Base-by-base conservation (phyloP, 2,329 filamentous ascomycete species). In the Ophiostoma tasmaniense region DNA sequence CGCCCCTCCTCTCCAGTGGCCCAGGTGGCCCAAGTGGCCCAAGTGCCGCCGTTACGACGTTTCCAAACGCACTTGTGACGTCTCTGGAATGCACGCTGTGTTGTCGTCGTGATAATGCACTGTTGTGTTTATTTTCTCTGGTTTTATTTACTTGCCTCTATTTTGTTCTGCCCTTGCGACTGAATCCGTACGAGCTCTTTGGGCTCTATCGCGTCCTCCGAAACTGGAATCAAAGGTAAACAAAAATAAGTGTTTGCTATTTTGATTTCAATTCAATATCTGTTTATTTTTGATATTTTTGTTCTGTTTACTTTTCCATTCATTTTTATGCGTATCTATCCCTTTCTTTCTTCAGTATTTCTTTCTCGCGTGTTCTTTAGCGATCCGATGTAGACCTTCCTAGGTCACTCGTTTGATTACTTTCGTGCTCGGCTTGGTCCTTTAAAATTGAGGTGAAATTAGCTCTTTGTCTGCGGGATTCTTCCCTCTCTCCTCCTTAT, bases 51-150 rank as follows among this genome's bases (percentile, higher is more conserved):
- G 11, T 55, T 22, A 20, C 33, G 62, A 37, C 35, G 62, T 39
- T 42, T 42, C n/a, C 62, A 64, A 37, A 64, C 61, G 30, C 62
- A 64, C 62, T 64, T 25, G 33, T 25, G 62, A 64, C 62, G 30
- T 33, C 62, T 11, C 35, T 64, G 62, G 62, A 39, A 64, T 64
- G 62, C 20, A 37, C 17, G 62, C 62, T 55, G 50, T 64, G 61
- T 64, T 64, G 33, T 64, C 30, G 30, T 64, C 33, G 62, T 64
- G 62, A 64, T 39, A 25, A 25, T 55, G 22, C n/a, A 17, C 33
- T 64, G 28, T 37, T 10, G 6, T 64, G 30, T 64, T 64, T 64
- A 35, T 64, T 64, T 39, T n/a, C n/a, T n/a, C n/a, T n/a, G n/a
- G n/a, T n/a, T 64, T 45, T n/a, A 45, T 45, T 37, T 64, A 35